Evolutionary conservation across 495 filamentous ascomycete genomes (phyloP).

Genomic region (Penicillium maclennaniae): DNA sequence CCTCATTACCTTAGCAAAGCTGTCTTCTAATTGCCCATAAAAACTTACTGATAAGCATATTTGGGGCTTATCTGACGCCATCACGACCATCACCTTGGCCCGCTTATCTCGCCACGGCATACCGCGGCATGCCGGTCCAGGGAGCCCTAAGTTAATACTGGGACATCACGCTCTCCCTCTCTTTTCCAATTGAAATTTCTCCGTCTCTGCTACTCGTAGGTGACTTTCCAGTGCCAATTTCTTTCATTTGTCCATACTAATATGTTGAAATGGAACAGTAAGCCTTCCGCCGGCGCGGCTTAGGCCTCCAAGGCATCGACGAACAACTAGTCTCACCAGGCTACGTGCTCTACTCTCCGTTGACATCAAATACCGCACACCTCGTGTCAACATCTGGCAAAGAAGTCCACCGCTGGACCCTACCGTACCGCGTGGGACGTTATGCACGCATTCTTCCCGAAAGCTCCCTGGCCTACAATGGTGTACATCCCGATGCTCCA

Average conservation of each 20-base stretch:
- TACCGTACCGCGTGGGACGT: slow-evolving; percentile 39
- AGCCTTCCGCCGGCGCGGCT: slow-evolving; percentile 39
- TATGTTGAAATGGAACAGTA: slow-evolving; percentile 37
- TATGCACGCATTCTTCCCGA: slow-evolving; percentile 41
- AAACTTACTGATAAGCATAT: slow-evolving; percentile 16
- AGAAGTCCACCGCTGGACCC: slow-evolving; percentile 42
- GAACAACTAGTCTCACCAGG: slow-evolving; percentile 33
- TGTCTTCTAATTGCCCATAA: slow-evolving; percentile 19
- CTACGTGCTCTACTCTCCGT: slow-evolving; percentile 41
- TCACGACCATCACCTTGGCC: slow-evolving; percentile 2
- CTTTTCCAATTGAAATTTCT: not conserved
- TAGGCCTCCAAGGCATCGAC: slow-evolving; percentile 43
- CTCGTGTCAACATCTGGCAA: slow-evolving; percentile 39
- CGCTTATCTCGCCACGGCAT: slow-evolving; percentile 24
- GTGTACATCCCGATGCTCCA: slow-evolving; percentile 37
- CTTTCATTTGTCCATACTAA: not conserved
- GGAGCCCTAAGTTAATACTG: slow-evolving; percentile 10
- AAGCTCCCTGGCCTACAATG: slow-evolving; percentile 44
- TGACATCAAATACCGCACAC: slow-evolving; percentile 39
- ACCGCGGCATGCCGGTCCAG: slow-evolving; percentile 28
- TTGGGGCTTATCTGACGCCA: slow-evolving; percentile 21
- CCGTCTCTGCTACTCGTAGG: not conserved
- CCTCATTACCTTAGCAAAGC: slow-evolving; percentile 22
- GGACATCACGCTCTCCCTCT: not conserved
- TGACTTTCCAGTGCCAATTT: not conserved